Evolutionary conservation across 1,284 basidiomycete genomes (phyloP).

Genomic region (Austroboletus rostrupii): DNA sequence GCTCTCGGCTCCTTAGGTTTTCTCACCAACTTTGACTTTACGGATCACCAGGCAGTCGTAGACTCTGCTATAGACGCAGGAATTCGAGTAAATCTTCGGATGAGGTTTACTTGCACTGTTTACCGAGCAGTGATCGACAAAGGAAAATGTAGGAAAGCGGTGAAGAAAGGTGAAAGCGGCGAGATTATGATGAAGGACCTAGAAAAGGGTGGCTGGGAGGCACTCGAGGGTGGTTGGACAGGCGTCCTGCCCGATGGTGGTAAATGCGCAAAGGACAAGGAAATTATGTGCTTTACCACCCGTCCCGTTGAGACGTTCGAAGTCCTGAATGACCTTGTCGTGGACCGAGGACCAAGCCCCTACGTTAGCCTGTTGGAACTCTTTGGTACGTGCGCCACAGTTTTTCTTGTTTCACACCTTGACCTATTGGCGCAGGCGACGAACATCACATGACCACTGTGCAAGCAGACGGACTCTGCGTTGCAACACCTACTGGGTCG

Average conservation of each 20-base stretch:
- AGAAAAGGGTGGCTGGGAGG: conserved; percentile 89
- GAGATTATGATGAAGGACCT: conserved; percentile 93
- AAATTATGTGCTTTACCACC: conserved; percentile 97
- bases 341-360: conserved; percentile 96
- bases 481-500: conserved; percentile 96
- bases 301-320: conserved; percentile 96
- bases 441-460: conserved; percentile 99
- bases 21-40: conserved; percentile 97
- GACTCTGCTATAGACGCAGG: conserved; percentile 89
- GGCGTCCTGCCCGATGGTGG: conserved; percentile 39
- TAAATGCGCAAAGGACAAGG: conserved; percentile 75
- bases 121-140: conserved; percentile 84
- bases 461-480: conserved; percentile 94
- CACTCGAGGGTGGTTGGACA: conserved; percentile 74
- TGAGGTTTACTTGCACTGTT: conserved; percentile 99
- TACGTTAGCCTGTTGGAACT: conserved; percentile 95
- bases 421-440: conserved; percentile 62
- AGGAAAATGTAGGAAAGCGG: conserved; percentile 71
- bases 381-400: conserved; percentile 66
- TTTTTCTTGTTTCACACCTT: conserved; percentile 1
- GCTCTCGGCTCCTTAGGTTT: conserved; percentile 98
- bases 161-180: conserved; percentile 87
- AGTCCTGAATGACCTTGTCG: conserved; percentile 96
- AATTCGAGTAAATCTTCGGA: conserved; percentile 95
- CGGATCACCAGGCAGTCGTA: conserved; percentile 83